Conservation (phyloP, 352 stramenopile genomes). For the Pythium monospermum region DNA sequence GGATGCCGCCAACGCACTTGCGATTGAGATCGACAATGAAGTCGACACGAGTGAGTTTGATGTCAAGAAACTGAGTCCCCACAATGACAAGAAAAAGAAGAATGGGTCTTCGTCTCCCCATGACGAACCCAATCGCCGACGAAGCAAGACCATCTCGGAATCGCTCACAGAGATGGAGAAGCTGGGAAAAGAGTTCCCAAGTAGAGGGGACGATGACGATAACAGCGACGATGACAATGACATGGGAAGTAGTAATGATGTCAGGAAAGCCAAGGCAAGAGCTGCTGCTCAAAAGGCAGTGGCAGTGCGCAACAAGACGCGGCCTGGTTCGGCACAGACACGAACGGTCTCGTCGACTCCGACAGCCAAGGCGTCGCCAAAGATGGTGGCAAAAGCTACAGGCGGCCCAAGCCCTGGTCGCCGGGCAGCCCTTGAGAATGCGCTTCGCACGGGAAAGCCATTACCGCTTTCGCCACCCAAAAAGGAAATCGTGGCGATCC, state of each 20-base stretch:
- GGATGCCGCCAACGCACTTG: conserved; percentile 63
- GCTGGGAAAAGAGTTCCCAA: conserved; percentile 26
- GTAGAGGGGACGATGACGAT: too few species aligned
- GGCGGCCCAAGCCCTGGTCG: conserved; percentile 10
- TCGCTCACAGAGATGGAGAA: conserved; percentile 32
- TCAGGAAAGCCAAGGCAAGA: too few species aligned
- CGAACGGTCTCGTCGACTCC: not conserved
- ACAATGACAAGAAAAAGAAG: conserved; percentile 9
- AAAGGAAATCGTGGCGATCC: conserved; percentile 3
- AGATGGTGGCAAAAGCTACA: not conserved
- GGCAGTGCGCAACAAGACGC: conserved; percentile 13
- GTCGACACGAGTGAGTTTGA: conserved; percentile 77
- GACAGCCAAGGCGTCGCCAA: not conserved
- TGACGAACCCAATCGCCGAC: conserved; percentile 12
- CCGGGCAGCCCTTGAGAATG: conserved; percentile 16
- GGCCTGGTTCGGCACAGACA: conserved; percentile 15
- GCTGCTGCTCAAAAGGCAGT: not conserved
- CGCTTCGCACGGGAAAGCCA: conserved; percentile 20
- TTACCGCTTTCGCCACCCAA: conserved; percentile 20
- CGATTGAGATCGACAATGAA: conserved; percentile 88
- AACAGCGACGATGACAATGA: conserved; percentile 12
- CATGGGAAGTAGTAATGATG: too few species aligned
- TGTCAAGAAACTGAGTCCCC: conserved; percentile 25
- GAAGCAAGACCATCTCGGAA: conserved; percentile 36
- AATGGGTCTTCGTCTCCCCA: conserved; percentile 3